phyloP scores from a whole-genome alignment of 768 basidiomycete genomes.

The Terana coerulea region DNA sequence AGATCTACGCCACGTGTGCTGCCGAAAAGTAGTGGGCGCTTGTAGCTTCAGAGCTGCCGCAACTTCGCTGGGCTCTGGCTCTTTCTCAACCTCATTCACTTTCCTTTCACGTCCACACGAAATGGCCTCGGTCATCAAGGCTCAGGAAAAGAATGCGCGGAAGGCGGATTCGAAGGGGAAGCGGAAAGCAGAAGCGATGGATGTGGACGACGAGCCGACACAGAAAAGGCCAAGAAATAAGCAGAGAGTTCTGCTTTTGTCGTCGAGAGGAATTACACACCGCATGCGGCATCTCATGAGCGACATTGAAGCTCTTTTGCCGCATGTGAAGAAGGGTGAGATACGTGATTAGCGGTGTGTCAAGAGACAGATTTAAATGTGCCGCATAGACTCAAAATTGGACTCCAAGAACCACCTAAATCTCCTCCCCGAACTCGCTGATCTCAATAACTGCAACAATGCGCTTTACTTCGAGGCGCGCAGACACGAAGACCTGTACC shows the following conservation, averaged over 20 bases:
- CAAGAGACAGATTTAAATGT: background rate
- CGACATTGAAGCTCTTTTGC: conserved; percentile 84
- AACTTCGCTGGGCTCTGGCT: background rate
- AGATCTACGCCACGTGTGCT: no score
- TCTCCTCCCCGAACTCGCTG: conserved; percentile 92
- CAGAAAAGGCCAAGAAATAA: conserved; percentile 77
- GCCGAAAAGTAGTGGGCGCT: conserved; percentile 9
- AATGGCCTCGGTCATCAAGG: conserved; percentile 67
- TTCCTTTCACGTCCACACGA: no score
- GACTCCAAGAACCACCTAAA: conserved; percentile 94
- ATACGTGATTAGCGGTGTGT: background rate
- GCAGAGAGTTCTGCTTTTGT: conserved; percentile 90
- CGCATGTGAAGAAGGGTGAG: conserved; percentile 95
- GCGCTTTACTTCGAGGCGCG: conserved; percentile 96
- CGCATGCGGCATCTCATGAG: conserved; percentile 98
- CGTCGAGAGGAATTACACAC: conserved; percentile 91
- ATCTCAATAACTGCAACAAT: conserved; percentile 97
- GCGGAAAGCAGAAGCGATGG: conserved; percentile 61
- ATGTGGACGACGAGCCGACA: conserved; percentile 45
- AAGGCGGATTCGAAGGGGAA: conserved; percentile 46
- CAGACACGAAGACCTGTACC: conserved; percentile 90
- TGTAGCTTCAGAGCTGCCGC: background rate
- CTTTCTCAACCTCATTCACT: background rate
- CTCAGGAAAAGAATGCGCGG: conserved; percentile 53
- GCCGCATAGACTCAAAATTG: conserved; percentile 80